These are phyloP conservation scores for Sophora flavescens DNA, from an alignment of 306 rosid genomes.

Conservation along the genomic window DNA sequence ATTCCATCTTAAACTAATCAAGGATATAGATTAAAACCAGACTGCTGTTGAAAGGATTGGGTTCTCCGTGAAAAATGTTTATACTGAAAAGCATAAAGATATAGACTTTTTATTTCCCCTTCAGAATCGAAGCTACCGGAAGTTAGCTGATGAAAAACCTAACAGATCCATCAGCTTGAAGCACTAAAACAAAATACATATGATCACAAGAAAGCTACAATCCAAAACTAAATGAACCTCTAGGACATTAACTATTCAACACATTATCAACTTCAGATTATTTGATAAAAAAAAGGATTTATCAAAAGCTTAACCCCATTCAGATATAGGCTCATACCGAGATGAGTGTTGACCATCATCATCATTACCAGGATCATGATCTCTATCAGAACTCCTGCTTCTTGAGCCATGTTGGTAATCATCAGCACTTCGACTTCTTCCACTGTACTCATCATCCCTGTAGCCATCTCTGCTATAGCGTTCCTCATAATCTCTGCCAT, in stretches of 20 bases:
- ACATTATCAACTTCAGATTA: slow-evolving; percentile 3
- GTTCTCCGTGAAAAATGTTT: background rate
- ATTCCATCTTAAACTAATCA: slow-evolving; percentile 3
- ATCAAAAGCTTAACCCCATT: background rate
- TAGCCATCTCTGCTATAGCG: slow-evolving; percentile 66
- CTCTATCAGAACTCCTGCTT: slow-evolving; percentile 77
- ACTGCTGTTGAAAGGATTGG: slow-evolving; percentile 1
- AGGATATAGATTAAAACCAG: background rate
- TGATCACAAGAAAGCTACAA: slow-evolving; percentile 8
- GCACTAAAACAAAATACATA: background rate
- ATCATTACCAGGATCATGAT: slow-evolving; percentile 60
- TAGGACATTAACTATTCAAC: slow-evolving; percentile 1
- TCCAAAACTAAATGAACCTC: slow-evolving; percentile 21
- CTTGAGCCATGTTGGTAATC: slow-evolving; percentile 67
- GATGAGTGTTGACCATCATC: slow-evolving; percentile 82
- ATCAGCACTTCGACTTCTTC: slow-evolving; percentile 79
- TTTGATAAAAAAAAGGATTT: background rate
- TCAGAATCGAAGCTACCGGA: slow-evolving; percentile 1
- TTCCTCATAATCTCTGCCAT: slow-evolving; percentile 76
- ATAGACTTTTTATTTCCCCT: background rate
- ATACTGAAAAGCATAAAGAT: slow-evolving; percentile 18
- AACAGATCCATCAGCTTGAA: background rate
- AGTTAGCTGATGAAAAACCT: background rate
- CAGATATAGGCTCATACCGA: slow-evolving; percentile 61
- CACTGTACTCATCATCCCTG: slow-evolving; percentile 70